Conservation (phyloP, 2,329 filamentous ascomycete genomes). For the Thermoascus crustaceus region DNA sequence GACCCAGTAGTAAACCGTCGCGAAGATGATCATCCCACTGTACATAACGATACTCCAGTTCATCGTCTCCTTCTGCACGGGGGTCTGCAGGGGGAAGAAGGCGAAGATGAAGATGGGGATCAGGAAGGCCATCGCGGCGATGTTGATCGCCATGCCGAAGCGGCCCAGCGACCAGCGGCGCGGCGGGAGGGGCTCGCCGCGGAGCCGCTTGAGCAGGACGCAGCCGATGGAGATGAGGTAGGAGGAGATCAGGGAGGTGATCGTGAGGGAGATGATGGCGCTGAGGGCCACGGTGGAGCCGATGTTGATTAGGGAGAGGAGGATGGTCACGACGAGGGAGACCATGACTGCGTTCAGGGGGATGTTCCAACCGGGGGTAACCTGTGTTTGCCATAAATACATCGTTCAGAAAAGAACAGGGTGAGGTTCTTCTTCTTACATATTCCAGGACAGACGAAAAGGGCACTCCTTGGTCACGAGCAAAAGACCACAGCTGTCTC, state of each 20-base stretch:
- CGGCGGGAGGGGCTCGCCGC: conserved; percentile 33
- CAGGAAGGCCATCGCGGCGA: conserved; percentile 33
- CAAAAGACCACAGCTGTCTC: conserved; percentile 50
- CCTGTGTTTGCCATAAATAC: conserved; percentile 19
- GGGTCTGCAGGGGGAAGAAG: conserved; percentile 36
- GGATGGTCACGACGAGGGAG: conserved; percentile 35
- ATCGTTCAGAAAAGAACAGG: conserved; percentile 1
- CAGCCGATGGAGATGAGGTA: conserved; percentile 42
- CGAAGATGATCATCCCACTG: conserved; percentile 35
- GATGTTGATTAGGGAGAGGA: conserved; percentile 46
- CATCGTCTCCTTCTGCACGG: conserved; percentile 32
- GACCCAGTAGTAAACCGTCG: conserved; percentile 36
- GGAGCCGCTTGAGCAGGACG: conserved; percentile 38
- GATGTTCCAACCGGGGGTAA: conserved; percentile 32
- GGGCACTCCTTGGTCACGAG: conserved; percentile 34
- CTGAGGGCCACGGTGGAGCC: conserved; percentile 40
- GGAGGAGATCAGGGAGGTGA: conserved; percentile 34
- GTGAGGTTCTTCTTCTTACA: conserved; percentile 17
- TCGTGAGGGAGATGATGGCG: conserved; percentile 37
- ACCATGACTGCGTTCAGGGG: conserved; percentile 42
- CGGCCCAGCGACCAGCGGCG: conserved; percentile 40
- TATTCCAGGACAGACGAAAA: conserved; percentile 31
- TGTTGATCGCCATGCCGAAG: conserved; percentile 38
- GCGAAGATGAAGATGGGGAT: conserved; percentile 34
- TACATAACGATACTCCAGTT: conserved; percentile 44